phyloP scores from a whole-genome alignment of 2,329 filamentous ascomycete species.

The Orbilia oligospora region DNA sequence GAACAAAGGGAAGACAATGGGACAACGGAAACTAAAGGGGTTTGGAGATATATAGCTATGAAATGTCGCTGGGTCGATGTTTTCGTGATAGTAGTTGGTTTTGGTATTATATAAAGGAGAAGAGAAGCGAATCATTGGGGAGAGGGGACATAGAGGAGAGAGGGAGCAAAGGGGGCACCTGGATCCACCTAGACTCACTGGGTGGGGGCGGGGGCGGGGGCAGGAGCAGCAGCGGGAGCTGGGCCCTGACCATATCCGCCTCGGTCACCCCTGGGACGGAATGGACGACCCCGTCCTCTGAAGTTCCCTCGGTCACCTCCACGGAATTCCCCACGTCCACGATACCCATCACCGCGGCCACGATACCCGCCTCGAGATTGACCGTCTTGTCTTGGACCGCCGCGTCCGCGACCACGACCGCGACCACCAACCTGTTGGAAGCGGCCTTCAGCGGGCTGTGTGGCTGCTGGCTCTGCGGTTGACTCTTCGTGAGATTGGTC shows the following conservation, averaged over 20 bases:
- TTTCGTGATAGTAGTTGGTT: conserved; percentile 22
- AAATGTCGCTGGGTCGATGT: conserved; percentile 27
- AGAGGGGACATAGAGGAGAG: neutral
- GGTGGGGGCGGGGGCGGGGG: conserved; percentile 45
- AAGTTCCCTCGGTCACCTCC: conserved; percentile 52
- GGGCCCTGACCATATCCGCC: conserved; percentile 49
- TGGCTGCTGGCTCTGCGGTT: conserved; percentile 33
- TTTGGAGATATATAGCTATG: conserved; percentile 12
- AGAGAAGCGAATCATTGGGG: neutral
- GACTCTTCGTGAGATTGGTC: conserved; percentile 61
- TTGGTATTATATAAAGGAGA: conserved; percentile 10
- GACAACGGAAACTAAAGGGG: neutral
- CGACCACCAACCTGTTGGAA: conserved; percentile 63
- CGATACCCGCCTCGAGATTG: conserved; percentile 64
- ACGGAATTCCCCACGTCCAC: conserved; percentile 67
- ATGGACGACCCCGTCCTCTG: conserved; percentile 66
- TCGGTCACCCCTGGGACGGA: conserved; percentile 63
- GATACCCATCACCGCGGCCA: conserved; percentile 67
- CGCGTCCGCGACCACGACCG: conserved; percentile 66
- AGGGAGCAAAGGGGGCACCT: neutral
- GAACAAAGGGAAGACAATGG: conserved; percentile 3
- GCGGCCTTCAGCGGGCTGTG: conserved; percentile 49
- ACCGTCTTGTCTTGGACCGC: conserved; percentile 67
- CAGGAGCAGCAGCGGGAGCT: conserved; percentile 29
- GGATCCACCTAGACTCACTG: conserved; percentile 38